phyloP scores from a whole-genome alignment of 805 yeast species.

The Myxozyma lipomycoides region DNA sequence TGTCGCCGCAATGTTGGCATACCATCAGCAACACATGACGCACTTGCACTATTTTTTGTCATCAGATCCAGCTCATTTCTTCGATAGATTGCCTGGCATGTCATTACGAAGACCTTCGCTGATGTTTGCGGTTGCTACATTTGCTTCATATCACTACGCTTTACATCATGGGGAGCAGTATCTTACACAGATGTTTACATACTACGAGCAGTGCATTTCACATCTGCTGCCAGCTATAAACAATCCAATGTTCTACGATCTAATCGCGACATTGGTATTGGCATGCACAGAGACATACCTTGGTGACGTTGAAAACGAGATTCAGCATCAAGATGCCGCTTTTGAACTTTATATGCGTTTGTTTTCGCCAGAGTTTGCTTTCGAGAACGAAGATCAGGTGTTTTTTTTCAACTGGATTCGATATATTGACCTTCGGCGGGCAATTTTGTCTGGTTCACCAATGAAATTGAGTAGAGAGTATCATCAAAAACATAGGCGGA shows the following conservation, averaged over 20 bases:
- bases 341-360: slow-evolving; percentile 10
- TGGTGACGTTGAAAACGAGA: slow-evolving; percentile 25
- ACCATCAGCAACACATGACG: slow-evolving; percentile 11
- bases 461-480: slow-evolving; percentile 9
- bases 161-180: slow-evolving; percentile 53
- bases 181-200: slow-evolving; percentile 35
- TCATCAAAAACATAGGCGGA: slow-evolving; percentile 7
- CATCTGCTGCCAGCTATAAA: slow-evolving; percentile 10
- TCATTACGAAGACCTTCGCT: slow-evolving; percentile 9
- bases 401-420: slow-evolving; percentile 23
- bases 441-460: slow-evolving; percentile 15
- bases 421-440: slow-evolving; percentile 13
- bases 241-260: slow-evolving; percentile 8
- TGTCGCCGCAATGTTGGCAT: slow-evolving; percentile 8
- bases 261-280: slow-evolving; percentile 16
- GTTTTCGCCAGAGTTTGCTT: slow-evolving; percentile 12
- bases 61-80: slow-evolving; percentile 15
- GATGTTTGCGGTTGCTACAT: slow-evolving; percentile 24
- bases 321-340: slow-evolving; percentile 22
- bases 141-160: slow-evolving; percentile 38
- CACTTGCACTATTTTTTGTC: slow-evolving; percentile 24
- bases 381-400: slow-evolving; percentile 9
- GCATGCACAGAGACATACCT: slow-evolving; percentile 22
- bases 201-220: slow-evolving; percentile 15
- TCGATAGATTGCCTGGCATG: slow-evolving; percentile 5